Evolutionary conservation across 768 basidiomycete genomes (phyloP), one percentile per base, ranked within the genome.

Genomic region (Fistulinella prunicolor): DNA sequence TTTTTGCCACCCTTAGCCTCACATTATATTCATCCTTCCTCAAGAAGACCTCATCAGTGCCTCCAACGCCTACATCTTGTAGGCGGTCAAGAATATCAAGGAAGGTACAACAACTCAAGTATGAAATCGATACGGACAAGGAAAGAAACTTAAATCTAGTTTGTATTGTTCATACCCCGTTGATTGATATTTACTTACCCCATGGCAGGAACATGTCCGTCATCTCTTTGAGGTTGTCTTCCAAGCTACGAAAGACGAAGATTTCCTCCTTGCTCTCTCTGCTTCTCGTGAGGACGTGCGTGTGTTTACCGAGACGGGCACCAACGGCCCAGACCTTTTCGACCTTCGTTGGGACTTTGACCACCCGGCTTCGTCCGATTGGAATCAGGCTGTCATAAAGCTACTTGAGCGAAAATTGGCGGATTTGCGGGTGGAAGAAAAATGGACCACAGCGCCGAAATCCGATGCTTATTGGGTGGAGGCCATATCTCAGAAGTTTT

Each of bases 271-370:
- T 6, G 13, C 26, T 4, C 1, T n/a, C 24, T 0, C 10, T 9
- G 26, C 36, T 9, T 20, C 19, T 9, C 9, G 14, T 14, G 30
- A 38, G 10, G 19, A 45, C 4, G 4, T 45, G 36, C 2, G 9
- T 5, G 7, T 9, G 8, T 44, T 44, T 8, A 6, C 21, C 5
- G 16, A 6, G 34, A 24, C 34, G 10, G 14, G 34, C 19, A 20
- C 24, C 9, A 21, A 45, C 14, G 20, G 26, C 10, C 44, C 26
- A 6, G 23, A 24, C 8, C 35, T 14, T 20, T n/a, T 23, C 12
- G 22, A 45, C 8, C 44, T 45, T 21, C 28, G n/a, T 8, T 45
- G 44, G 44, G 44, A 38, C n/a, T 45, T 45, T 8, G 12, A 12
- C 14, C 19, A 21, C 9, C 19, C 42, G 9, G 21, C 22, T 14